Conservation (phyloP, 2,329 filamentous ascomycete species). For the Simplicillium aogashimaense region DNA sequence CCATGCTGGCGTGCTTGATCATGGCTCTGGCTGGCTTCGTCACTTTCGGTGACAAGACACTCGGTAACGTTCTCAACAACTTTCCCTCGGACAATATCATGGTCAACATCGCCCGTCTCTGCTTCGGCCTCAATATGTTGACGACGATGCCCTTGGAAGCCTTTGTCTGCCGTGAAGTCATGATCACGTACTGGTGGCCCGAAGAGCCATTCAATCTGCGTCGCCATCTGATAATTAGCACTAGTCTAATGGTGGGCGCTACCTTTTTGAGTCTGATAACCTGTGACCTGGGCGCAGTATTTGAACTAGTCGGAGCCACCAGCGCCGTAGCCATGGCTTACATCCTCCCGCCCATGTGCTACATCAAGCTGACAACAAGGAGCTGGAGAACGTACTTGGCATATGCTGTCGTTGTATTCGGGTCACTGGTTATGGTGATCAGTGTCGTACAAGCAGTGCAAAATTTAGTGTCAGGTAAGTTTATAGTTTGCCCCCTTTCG, state of each 20-base stretch:
- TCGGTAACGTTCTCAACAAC: constrained; percentile 97
- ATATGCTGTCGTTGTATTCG: constrained; percentile 67
- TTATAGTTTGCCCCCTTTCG: not conserved
- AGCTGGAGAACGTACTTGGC: constrained; percentile 67
- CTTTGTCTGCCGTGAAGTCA: constrained; percentile 94
- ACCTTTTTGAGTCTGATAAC: constrained; percentile 73
- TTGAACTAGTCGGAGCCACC: constrained; percentile 92
- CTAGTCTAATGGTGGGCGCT: constrained; percentile 67
- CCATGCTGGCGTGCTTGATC: constrained; percentile 80
- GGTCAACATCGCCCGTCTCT: constrained; percentile 90
- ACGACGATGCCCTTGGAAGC: constrained; percentile 93
- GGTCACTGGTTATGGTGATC: constrained; percentile 69
- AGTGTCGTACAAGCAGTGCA: constrained; percentile 62
- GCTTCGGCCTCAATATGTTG: constrained; percentile 97
- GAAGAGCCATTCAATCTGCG: constrained; percentile 69
- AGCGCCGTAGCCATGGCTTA: constrained; percentile 91
- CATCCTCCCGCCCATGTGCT: constrained; percentile 89
- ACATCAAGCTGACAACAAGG: constrained; percentile 78
- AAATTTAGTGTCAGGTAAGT: constrained; percentile 51
- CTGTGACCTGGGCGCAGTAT: constrained; percentile 88
- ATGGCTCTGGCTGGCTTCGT: constrained; percentile 88
- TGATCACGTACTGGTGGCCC: constrained; percentile 72
- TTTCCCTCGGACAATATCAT: constrained; percentile 84
- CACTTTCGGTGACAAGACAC: constrained; percentile 82
- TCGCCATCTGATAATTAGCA: constrained; percentile 80